Conservation (phyloP, 768 basidiomycete species). For the Amanita rubescens region DNA sequence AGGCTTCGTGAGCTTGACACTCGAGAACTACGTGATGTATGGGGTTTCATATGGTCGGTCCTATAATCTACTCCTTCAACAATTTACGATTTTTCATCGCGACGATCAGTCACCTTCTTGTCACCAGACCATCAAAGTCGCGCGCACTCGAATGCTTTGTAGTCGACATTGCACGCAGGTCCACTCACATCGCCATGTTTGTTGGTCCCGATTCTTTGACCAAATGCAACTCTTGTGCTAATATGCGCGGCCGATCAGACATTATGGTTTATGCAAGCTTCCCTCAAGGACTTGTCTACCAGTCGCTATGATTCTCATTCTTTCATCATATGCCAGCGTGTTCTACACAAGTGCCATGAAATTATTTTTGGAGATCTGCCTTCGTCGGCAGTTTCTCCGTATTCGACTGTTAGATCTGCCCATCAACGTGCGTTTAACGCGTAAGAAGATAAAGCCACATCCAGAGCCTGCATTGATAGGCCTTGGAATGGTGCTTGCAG, state of each 20-base stretch:
- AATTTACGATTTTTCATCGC: constrained; percentile 10
- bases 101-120: constrained; percentile 73
- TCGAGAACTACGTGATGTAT: constrained; percentile 72
- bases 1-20: constrained; percentile 63
- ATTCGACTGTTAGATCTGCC: constrained; percentile 51
- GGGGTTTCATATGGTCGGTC: constrained; percentile 81
- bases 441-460: constrained; percentile 65
- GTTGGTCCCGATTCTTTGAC: constrained; percentile 44
- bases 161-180: constrained; percentile 78
- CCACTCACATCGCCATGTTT: constrained; percentile 92
- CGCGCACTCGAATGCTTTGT: constrained; percentile 93
- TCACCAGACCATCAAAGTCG: constrained; percentile 88
- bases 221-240: not conserved
- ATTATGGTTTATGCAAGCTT: constrained; percentile 98
- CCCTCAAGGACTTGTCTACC: constrained; percentile 70
- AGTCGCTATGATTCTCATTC: constrained; percentile 58
- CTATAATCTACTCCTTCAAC: constrained; percentile 11
- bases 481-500: constrained; percentile 74
- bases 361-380: constrained; percentile 92
- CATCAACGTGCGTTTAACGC: constrained; percentile 38
- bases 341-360: constrained; percentile 87
- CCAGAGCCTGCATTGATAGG: constrained; percentile 76
- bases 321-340: constrained; percentile 87
- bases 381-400: constrained; percentile 56
- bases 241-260: constrained; percentile 45